These are phyloP conservation scores for Ilyonectria sp. DNA, from an alignment of 2,329 filamentous ascomycete genomes.

Conservation along the genomic window DNA sequence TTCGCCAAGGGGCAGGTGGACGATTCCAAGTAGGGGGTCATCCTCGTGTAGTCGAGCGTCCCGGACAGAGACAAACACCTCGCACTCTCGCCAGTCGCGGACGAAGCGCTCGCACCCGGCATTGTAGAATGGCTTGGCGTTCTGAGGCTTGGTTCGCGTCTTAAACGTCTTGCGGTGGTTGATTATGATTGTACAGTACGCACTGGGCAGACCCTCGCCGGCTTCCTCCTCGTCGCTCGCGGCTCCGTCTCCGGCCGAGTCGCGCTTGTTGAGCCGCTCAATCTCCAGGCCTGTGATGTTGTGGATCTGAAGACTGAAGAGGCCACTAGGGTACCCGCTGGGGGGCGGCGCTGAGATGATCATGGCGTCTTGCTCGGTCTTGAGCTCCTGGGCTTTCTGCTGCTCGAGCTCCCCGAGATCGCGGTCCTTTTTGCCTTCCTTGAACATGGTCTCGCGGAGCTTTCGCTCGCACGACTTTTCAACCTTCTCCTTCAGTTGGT, in stretches of 20 bases:
- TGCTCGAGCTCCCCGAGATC: slow-evolving; percentile 76
- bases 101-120: slow-evolving; percentile 82
- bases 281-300: slow-evolving; percentile 80
- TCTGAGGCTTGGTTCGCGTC: slow-evolving; percentile 83
- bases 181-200: slow-evolving; percentile 81
- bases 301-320: slow-evolving; percentile 80
- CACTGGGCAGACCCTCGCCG: slow-evolving; percentile 76
- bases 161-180: slow-evolving; percentile 80
- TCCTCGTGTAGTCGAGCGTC: slow-evolving; percentile 79
- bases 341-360: slow-evolving; percentile 78
- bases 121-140: slow-evolving; percentile 84
- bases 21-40: slow-evolving; percentile 78
- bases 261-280: slow-evolving; percentile 70
- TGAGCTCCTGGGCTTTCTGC: slow-evolving; percentile 77
- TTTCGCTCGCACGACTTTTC: slow-evolving; percentile 70
- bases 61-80: slow-evolving; percentile 77
- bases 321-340: slow-evolving; percentile 73
- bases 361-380: slow-evolving; percentile 72
- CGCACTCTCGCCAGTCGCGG: slow-evolving; percentile 76
- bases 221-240: slow-evolving; percentile 70
- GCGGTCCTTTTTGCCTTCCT: slow-evolving; percentile 62
- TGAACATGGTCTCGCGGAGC: slow-evolving; percentile 72
- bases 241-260: slow-evolving; percentile 62
- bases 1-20: slow-evolving; percentile 76
- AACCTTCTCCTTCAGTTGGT: slow-evolving; percentile 73